Conservation (phyloP, 768 basidiomycete genomes). For the Phylloporus sp. region DNA sequence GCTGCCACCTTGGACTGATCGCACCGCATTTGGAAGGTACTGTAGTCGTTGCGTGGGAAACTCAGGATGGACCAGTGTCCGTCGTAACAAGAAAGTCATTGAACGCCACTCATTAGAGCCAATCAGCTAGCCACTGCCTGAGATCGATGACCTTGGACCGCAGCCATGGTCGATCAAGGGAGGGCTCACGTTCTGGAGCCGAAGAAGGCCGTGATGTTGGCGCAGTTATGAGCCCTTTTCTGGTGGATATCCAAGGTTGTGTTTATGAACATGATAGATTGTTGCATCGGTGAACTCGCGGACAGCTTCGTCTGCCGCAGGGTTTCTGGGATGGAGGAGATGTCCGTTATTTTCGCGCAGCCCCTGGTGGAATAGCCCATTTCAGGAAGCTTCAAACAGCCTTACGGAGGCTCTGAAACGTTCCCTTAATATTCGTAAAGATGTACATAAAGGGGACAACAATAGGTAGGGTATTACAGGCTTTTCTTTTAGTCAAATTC, state of each 20-base stretch:
- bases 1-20: slow-evolving; percentile 4
- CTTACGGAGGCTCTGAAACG: neutral
- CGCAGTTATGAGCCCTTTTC: too few species aligned
- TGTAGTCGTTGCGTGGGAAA: slow-evolving; percentile 26
- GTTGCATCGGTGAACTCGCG: too few species aligned
- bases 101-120: neutral
- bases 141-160: neutral
- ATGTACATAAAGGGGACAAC: neutral
- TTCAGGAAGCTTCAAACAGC: neutral
- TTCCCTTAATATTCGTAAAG: neutral
- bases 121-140: neutral
- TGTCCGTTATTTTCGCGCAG: neutral
- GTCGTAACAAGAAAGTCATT: neutral
- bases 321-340: too few species aligned
- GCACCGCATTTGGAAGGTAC: slow-evolving; percentile 30
- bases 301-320: too few species aligned
- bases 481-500: neutral
- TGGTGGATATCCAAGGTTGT: too few species aligned
- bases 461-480: neutral
- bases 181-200: too few species aligned
- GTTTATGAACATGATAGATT: too few species aligned
- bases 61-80: neutral
- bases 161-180: neutral
- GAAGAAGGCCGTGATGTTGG: too few species aligned
- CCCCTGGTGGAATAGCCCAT: neutral